Conservation (phyloP, 148 eudicot genomes). For the Rhododendron simsii region DNA sequence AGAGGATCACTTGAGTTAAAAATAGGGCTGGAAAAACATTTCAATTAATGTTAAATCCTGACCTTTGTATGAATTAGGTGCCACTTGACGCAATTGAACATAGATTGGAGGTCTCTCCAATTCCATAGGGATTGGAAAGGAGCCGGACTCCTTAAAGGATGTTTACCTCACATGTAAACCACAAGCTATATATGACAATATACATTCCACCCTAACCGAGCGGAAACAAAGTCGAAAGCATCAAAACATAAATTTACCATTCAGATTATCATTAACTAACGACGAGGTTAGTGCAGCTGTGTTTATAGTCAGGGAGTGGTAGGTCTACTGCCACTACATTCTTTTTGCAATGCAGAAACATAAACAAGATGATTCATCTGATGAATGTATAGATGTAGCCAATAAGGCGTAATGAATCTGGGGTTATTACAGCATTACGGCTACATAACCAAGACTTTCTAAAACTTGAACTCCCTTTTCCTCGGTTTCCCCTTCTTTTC, state of each 20-base stretch:
- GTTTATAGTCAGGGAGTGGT: not conserved
- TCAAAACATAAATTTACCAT: not conserved
- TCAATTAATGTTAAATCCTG: no score
- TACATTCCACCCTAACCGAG: not conserved
- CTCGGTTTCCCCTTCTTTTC: conserved; percentile 75
- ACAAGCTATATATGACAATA: not conserved
- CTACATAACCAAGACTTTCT: not conserved
- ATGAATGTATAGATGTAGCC: not conserved
- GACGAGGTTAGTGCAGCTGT: conserved; percentile 31
- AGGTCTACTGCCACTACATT: not conserved
- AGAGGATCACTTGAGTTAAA: no score
- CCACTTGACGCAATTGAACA: no score
- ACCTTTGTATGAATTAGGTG: no score
- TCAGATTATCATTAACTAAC: not conserved
- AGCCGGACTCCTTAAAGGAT: no score
- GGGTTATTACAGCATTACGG: not conserved
- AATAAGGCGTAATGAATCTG: not conserved
- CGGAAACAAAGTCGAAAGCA: not conserved
- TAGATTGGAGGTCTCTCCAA: no score
- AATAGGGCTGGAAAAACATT: no score
- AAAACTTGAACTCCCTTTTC: conserved; percentile 90
- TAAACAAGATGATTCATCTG: no score
- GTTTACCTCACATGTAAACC: not conserved
- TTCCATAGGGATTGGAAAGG: no score
- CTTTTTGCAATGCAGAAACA: no score